Evolutionary conservation across 257 asterid genomes (phyloP).

Genomic region (Gynochthodes officinalis): DNA sequence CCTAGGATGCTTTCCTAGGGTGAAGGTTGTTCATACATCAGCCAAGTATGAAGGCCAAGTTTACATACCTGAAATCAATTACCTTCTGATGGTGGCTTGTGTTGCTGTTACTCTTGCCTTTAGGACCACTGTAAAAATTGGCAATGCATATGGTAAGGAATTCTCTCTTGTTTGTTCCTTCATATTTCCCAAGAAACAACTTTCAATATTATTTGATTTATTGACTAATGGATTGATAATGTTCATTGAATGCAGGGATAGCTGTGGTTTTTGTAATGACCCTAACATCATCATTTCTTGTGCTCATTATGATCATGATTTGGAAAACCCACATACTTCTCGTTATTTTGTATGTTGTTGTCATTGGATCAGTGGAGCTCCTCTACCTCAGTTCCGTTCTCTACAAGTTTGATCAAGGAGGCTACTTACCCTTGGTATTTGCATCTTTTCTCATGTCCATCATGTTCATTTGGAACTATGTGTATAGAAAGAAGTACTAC

Average conservation of each 20-base stretch:
- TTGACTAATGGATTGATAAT: background rate
- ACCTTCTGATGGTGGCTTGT: slow-evolving; percentile 49
- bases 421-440: slow-evolving; percentile 46
- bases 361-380: slow-evolving; percentile 36
- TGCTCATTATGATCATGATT: slow-evolving; percentile 48
- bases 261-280: slow-evolving; percentile 57
- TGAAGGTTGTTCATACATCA: slow-evolving; percentile 45
- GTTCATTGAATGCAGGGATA: slow-evolving; percentile 34
- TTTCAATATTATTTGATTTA: background rate
- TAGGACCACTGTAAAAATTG: slow-evolving; percentile 32
- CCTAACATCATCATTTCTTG: slow-evolving; percentile 41
- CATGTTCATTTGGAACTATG: slow-evolving; percentile 51
- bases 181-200: background rate
- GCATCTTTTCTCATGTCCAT: slow-evolving; percentile 32
- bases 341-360: slow-evolving; percentile 22
- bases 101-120: slow-evolving; percentile 41
- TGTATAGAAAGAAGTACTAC: slow-evolving; percentile 35
- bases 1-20: slow-evolving; percentile 61
- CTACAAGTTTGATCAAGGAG: slow-evolving; percentile 51
- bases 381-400: slow-evolving; percentile 45
- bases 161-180: no score
- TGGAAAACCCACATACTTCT: slow-evolving; percentile 53
- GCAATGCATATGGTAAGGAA: slow-evolving; percentile 55
- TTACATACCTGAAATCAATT: slow-evolving; percentile 47
- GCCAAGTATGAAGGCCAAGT: slow-evolving; percentile 48